Percentiles rank a stretch among this genome's conserved stretches.
Conservation (phyloP, 2,329 filamentous ascomycete species). For the Alternaria ethzedia region DNA sequence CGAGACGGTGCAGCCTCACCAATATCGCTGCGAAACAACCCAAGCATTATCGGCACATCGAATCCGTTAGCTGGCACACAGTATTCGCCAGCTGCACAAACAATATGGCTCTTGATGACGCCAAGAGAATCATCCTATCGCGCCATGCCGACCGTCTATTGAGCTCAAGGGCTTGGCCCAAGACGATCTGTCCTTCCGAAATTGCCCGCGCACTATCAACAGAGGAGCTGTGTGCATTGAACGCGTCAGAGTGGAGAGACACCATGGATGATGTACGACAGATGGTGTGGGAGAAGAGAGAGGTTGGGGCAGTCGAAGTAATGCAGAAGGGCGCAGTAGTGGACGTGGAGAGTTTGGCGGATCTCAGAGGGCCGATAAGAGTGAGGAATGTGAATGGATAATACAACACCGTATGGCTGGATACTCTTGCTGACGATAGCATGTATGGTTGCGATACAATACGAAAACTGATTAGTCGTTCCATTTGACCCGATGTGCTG, state of each 20-base stretch:
- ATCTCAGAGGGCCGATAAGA: conserved; percentile 57
- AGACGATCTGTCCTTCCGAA: conserved; percentile 62
- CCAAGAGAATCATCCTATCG: conserved; percentile 20
- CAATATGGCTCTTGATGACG: conserved; percentile 28
- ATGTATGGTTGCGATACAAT: conserved; percentile 8
- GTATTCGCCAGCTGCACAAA: background rate
- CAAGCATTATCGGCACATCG: background rate
- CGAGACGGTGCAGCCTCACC: background rate
- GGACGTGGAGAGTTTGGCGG: conserved; percentile 37
- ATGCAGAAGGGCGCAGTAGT: conserved; percentile 57
- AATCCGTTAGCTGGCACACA: background rate
- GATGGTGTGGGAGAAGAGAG: conserved; percentile 52
- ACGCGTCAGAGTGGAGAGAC: conserved; percentile 52
- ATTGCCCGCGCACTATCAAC: conserved; percentile 54
- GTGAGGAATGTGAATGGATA: conserved; percentile 36
- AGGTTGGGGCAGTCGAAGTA: conserved; percentile 54
- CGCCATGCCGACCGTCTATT: conserved; percentile 38
- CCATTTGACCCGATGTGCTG: conserved; percentile 4
- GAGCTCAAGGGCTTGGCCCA: conserved; percentile 48
- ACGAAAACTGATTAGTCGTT: conserved; percentile 1
- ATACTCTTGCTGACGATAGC: conserved; percentile 6
- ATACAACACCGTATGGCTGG: background rate
- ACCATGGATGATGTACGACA: conserved; percentile 55
- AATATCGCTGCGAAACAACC: background rate
- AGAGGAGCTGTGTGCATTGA: conserved; percentile 45